Evolutionary conservation across 768 basidiomycete genomes (phyloP), one percentile per base, ranked within the genome.

Genomic region (Suillus cothurnatus): DNA sequence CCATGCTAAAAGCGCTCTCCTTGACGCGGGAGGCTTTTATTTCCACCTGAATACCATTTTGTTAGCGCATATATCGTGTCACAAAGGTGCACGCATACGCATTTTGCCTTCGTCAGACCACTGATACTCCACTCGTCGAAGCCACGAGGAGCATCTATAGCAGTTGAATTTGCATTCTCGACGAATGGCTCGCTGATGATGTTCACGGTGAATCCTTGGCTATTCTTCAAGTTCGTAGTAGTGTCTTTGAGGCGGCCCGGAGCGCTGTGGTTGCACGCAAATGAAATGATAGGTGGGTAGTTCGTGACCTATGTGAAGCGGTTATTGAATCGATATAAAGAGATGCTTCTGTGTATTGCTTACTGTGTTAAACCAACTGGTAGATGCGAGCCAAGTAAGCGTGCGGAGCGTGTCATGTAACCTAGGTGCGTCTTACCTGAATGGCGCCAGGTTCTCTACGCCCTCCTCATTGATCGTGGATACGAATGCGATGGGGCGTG

Each of bases 101-200:
- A 79, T n/a, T 72, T 69, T 43, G 66, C 79, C 66, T 75, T 79
- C 21, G 82, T 83, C 53, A 83, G 68, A n/a, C 82, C 82, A 26
- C 75, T 78, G 45, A 81, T 64, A 17, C 70, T 63, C 82, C 82
- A 83, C 64, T 83, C 82, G 65, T 75, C 70, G n/a, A 81, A 73
- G 1, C 68, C 68, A 1, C 70, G 62, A 4, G 82, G 82, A 4
- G 80, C 70, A 34, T 84, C 79, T 19, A 82, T 68, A 14, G 78
- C 63, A 0, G 77, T 71, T 23, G 69, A 70, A 66, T 82, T 80
- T 0, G 82, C 82, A 8, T 75, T 71, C 61, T 83, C 75, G 2
- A 78, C 41, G 52, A 77, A 83, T 2, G 81, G 77, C 67, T 86
- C 86, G 47, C 84, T 85, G 70, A 88, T 87, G 71, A 86, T 85